These are phyloP conservation scores for Diplodia sapinea DNA, from an alignment of 2,329 filamentous ascomycete genomes.

Conservation along the genomic window DNA sequence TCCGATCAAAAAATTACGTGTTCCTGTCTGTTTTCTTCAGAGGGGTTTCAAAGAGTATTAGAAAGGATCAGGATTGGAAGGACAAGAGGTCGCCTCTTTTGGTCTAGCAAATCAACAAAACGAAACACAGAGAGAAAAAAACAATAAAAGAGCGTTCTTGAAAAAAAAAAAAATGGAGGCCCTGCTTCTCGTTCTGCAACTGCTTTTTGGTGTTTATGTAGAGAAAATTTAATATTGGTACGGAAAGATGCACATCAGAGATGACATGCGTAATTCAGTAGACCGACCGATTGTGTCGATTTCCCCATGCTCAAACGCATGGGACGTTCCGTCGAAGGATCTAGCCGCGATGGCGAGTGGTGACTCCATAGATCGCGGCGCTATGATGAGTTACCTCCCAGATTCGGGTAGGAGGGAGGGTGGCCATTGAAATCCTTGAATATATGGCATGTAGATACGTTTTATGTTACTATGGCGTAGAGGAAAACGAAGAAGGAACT, in stretches of 20 bases:
- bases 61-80: slow-evolving; percentile 14
- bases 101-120: slow-evolving; percentile 2
- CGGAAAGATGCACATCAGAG: background rate
- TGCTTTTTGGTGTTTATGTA: background rate
- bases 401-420: too few species aligned
- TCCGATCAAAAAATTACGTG: background rate
- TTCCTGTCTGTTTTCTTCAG: background rate
- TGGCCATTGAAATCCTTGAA: too few species aligned
- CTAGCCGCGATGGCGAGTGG: too few species aligned
- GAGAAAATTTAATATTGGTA: background rate
- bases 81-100: background rate
- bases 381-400: too few species aligned
- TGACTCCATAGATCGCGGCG: too few species aligned
- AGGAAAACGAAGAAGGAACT: too few species aligned
- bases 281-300: too few species aligned
- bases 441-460: background rate
- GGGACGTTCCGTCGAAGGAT: too few species aligned
- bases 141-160: background rate
- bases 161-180: background rate
- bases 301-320: too few species aligned
- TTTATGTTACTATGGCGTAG: background rate
- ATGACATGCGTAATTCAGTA: too few species aligned
- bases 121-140: background rate
- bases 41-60: slow-evolving; percentile 6
- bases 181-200: background rate